These are phyloP conservation scores for Misopates orontium DNA, from an alignment of 257 asterid genomes.

Conservation along the genomic window DNA sequence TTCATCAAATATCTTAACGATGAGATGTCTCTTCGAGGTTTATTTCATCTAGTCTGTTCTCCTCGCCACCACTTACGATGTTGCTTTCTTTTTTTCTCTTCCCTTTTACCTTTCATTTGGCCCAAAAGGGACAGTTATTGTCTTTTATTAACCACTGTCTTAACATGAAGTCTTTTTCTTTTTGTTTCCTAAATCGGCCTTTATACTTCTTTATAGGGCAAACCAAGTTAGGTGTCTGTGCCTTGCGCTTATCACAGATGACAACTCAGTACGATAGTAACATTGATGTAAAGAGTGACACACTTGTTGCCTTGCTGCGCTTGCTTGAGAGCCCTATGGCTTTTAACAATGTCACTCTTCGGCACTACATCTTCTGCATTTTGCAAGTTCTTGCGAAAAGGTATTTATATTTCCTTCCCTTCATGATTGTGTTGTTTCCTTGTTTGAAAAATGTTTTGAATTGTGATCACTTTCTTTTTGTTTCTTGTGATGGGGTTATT, in stretches of 20 bases:
- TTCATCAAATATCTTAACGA: constrained; percentile 68
- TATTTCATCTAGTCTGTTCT: constrained; percentile 5
- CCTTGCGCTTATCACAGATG: constrained; percentile 86
- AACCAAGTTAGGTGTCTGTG: constrained; percentile 79
- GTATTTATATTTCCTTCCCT: constrained; percentile 43
- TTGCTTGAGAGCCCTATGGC: constrained; percentile 94
- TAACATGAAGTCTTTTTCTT: constrained; percentile 13
- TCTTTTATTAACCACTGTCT: constrained; percentile 5
- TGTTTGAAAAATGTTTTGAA: not conserved
- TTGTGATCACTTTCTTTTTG: constrained; percentile 1
- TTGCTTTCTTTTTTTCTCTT: not conserved
- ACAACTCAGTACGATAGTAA: constrained; percentile 47
- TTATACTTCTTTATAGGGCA: constrained; percentile 59
- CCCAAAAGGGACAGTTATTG: not conserved
- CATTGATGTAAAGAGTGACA: constrained; percentile 70
- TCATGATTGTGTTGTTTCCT: constrained; percentile 10
- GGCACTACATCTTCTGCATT: constrained; percentile 92
- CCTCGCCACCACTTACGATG: constrained; percentile 1
- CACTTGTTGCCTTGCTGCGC: constrained; percentile 78
- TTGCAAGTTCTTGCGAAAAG: constrained; percentile 93
- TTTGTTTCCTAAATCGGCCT: constrained; percentile 28
- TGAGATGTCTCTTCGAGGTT: constrained; percentile 87
- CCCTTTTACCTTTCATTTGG: constrained; percentile 10
- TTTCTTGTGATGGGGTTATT: constrained; percentile 14
- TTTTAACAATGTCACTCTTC: constrained; percentile 79